These are phyloP conservation scores for Endocarpon pusillum DNA, from an alignment of 495 filamentous ascomycete genomes.

Conservation along the genomic window DNA sequence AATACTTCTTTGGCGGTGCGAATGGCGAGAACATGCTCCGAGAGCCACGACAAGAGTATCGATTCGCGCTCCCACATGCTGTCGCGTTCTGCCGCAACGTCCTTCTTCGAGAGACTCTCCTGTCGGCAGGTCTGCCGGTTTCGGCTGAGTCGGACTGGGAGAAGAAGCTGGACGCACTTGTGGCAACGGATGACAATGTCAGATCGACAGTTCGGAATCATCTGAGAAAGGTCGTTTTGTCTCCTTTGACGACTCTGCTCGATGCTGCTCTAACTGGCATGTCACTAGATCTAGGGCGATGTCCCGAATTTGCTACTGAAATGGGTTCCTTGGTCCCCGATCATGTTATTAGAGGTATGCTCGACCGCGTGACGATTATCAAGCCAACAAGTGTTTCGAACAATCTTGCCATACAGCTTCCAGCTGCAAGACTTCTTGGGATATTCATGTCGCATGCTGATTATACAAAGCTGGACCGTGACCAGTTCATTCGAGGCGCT, in stretches of 20 bases:
- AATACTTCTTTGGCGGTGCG: neutral
- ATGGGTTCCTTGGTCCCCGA: constrained; percentile 46
- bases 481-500: constrained; percentile 24
- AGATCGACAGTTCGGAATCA: constrained; percentile 39
- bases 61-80: constrained; percentile 36
- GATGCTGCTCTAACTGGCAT: constrained; percentile 40
- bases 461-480: constrained; percentile 19
- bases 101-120: constrained; percentile 55
- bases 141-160: constrained; percentile 75
- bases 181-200: constrained; percentile 44
- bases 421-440: constrained; percentile 56
- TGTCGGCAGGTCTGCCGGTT: constrained; percentile 26
- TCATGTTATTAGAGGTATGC: constrained; percentile 30
- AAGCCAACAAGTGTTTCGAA: constrained; percentile 47
- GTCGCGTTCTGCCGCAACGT: constrained; percentile 56
- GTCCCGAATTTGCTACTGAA: constrained; percentile 44
- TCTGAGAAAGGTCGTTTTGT: constrained; percentile 19
- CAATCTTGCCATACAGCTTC: constrained; percentile 41
- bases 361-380: constrained; percentile 30
- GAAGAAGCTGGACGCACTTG: constrained; percentile 49
- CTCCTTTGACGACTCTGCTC: constrained; percentile 26
- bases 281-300: constrained; percentile 33
- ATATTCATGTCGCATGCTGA: constrained; percentile 53
- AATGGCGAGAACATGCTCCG: neutral
- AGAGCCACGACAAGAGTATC: neutral